Base-by-base conservation (phyloP, 768 basidiomycete genomes). In the Naganishia vaughanmartiniae region DNA sequence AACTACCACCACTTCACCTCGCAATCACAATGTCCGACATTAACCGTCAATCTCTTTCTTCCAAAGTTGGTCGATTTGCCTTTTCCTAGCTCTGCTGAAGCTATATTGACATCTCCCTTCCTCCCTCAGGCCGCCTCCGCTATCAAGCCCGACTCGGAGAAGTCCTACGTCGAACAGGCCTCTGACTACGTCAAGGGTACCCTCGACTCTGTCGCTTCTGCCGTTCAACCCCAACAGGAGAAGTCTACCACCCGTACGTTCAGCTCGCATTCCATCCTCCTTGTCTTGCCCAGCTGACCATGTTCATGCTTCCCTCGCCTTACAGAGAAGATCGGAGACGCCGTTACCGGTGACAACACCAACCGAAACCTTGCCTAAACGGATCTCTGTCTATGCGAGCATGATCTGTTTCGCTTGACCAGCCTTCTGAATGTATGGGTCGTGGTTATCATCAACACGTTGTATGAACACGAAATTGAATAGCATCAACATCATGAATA, bases 131-230 rank as follows among this genome's bases (percentile, higher is more conserved):
- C 65, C 33, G 5, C 53, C 31, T 14, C 70, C 53, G 54, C 70
- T 33, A 11, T 65, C 34, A 71, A 71, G 65, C 70, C 70, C 55
- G 34, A 71, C 46, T 39, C 46, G 4, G 33, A 72, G 71, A 72
- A 71, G 34, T 66, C 48, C 19, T 45, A 55, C 58, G 51, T 72
- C 54, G 71, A 72, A 67, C 67, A 69, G 67, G 67, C 67, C 31
- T 55, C 58, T 30, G 72, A 73, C 66, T 57, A 24, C 69, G 72
- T 70, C 69, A 73, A 73, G 72, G 72, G 72, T 39, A 33, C 68
- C 45, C 31, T 73, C 54, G 72, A 73, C 72, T 55, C 58, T 24
- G 68, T 73, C 42, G 72, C 72, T 36, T 69, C 66, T 45, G 71
- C 71, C 57, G 72, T 73, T 26, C 54, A 60, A 19, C 72, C 69